Evolutionary conservation across 805 yeast species (phyloP).

Genomic region (Myxozyma kluyveri): DNA sequence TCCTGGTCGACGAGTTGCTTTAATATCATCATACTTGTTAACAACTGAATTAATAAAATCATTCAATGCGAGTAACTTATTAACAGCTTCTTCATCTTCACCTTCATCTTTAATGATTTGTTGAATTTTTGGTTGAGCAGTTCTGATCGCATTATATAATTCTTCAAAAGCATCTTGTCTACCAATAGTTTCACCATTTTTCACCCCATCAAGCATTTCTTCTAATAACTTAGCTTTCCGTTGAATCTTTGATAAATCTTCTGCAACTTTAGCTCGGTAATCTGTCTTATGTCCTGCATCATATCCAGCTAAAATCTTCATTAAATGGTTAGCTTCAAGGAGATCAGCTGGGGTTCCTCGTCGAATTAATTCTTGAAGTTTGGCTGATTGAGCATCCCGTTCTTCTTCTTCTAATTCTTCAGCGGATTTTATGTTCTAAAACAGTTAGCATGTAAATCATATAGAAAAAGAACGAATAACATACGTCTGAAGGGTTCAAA

Average conservation of each 20-base stretch:
- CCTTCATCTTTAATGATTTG: constrained; percentile 79
- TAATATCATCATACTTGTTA: constrained; percentile 62
- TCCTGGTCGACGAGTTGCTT: constrained; percentile 48
- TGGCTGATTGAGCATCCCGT: constrained; percentile 87
- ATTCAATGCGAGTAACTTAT: constrained; percentile 63
- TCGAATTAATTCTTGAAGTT: constrained; percentile 90
- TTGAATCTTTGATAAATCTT: constrained; percentile 77
- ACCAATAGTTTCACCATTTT: constrained; percentile 39
- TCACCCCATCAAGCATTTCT: constrained; percentile 65
- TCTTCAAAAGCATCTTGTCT: constrained; percentile 74
- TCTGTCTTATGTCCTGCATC: constrained; percentile 74
- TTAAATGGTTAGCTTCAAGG: constrained; percentile 91
- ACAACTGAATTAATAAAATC: constrained; percentile 71
- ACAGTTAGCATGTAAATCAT: too few relatives aligned
- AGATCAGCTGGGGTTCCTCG: constrained; percentile 94
- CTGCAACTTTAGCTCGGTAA: constrained; percentile 73
- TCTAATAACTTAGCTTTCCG: constrained; percentile 82
- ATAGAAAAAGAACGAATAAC: constrained; percentile 1
- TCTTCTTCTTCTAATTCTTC: constrained; percentile 92
- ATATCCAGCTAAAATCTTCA: constrained; percentile 98
- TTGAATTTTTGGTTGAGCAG: constrained; percentile 82
- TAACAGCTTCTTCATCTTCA: constrained; percentile 61
- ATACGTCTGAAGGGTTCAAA: constrained; percentile 68
- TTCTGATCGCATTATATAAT: constrained; percentile 71
- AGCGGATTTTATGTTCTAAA: constrained; percentile 55